Conservation (phyloP, 495 filamentous ascomycete genomes). For the Saxophila tyrrhenica region DNA sequence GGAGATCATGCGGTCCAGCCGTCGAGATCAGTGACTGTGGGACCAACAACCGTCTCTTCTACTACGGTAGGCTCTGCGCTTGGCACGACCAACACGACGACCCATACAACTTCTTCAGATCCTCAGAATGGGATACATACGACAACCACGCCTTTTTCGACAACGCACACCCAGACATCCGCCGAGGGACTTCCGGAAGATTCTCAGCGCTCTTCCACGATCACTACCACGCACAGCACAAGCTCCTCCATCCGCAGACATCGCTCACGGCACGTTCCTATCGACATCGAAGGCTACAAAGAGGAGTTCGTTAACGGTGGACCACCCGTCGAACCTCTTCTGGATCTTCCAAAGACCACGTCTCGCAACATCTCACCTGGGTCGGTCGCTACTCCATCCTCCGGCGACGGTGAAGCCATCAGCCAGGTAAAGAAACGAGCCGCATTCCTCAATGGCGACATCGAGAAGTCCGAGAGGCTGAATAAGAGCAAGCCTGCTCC, state of each 20-base stretch:
- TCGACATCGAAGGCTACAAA: neutral
- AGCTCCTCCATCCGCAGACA: neutral
- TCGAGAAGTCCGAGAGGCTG: slow-evolving; percentile 5
- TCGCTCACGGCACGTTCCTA: slow-evolving; percentile 6
- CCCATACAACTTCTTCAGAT: neutral
- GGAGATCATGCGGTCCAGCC: neutral
- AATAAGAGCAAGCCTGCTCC: slow-evolving; percentile 11
- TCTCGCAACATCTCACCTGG: neutral
- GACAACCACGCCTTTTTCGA: neutral
- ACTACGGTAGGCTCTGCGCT: neutral
- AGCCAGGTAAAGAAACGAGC: slow-evolving; percentile 12
- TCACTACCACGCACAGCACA: neutral
- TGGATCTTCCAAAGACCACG: neutral
- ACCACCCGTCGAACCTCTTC: neutral
- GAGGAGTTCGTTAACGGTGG: neutral
- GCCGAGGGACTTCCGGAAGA: neutral
- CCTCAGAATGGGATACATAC: neutral
- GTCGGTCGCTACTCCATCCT: neutral
- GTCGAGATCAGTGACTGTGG: neutral
- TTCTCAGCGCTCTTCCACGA: neutral
- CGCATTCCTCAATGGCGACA: slow-evolving; percentile 8
- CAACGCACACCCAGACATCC: neutral
- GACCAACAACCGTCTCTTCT: neutral
- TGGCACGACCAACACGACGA: neutral
- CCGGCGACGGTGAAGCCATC: neutral